Base-by-base conservation (phyloP, 1,139 yeast genomes). In the Debaryomyces coudertii region DNA sequence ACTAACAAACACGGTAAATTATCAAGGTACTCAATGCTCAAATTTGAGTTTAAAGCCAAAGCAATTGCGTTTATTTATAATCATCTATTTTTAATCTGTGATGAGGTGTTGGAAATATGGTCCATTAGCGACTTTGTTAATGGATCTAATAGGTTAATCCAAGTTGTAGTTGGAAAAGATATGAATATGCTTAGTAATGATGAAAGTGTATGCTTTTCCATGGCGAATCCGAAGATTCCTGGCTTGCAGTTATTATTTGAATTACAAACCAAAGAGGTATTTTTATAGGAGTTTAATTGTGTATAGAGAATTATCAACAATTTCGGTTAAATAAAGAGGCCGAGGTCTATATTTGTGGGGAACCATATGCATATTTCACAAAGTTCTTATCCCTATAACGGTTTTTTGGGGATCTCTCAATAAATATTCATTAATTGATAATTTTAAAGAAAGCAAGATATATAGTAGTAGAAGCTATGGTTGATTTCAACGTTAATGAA, bases 101-200 rank as follows among this genome's bases (percentile, higher is more conserved):
- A 83, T 22, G 93, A 87, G 53, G 76, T 83, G 44, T 73, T 89
- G 11, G 96, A 90, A 57, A 75, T 90, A 2, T 83, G 85, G 77
- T 71, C 78, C 12, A 73, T 88, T 36, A 77, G 82, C 41, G 79
- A 83, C 46, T 74, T 73, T 47, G 72, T 70, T 23, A 69, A 68
- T 27, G 73, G 81, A 1, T 59, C 76, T 18, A 80, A 80, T 45
- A 73, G 75, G 37, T 77, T 90, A 22, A 77, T 82, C 36, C 96
- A 90, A 62, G 87, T 88, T 7, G 73, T 89, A 34, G 77, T 84
- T 6, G 95, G 96, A 11, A 86, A 85, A 58, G 84, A 82, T 47
- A 74, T 85, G 29, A 66, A 65, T 28, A 60, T 82, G 53, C 55
- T 84, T 18, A 71, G 70, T 31, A 62, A 62, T 8, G 71, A 67